These are phyloP conservation scores for Termitomyces heimii DNA, from an alignment of 768 basidiomycete genomes.

Conservation along the genomic window DNA sequence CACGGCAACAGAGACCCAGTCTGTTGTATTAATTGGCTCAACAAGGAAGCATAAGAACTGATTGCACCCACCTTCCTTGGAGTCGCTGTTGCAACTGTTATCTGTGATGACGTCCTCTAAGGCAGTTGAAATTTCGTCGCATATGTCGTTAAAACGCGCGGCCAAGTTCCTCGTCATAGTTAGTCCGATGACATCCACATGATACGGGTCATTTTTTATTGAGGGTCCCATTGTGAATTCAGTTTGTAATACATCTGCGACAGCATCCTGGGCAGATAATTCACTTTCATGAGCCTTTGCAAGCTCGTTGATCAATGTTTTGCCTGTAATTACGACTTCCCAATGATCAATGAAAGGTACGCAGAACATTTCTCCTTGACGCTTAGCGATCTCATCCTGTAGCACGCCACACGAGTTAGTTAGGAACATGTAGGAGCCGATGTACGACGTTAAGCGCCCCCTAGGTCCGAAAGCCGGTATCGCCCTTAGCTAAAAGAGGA, in stretches of 20 bases:
- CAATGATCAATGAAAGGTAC: constrained; percentile 2
- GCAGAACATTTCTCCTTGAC: neutral
- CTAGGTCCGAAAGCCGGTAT: constrained; percentile 2
- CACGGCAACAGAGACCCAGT: neutral
- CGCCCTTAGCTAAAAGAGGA: neutral
- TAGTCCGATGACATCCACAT: neutral
- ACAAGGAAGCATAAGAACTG: no score
- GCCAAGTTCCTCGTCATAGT: constrained; percentile 4
- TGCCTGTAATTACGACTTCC: neutral
- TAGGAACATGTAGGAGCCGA: neutral
- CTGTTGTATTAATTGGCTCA: neutral
- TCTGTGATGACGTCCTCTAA: no score
- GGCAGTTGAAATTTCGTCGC: neutral
- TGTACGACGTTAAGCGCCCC: constrained; percentile 2
- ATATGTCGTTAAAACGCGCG: constrained; percentile 1
- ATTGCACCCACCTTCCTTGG: no score
- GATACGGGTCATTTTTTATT: constrained; percentile 1
- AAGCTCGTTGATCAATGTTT: neutral
- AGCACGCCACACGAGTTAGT: neutral
- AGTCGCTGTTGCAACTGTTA: no score
- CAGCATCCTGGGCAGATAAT: neutral
- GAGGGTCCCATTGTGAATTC: constrained; percentile 4
- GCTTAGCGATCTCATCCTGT: neutral
- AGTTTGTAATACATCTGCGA: constrained; percentile 1
- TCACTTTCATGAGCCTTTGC: neutral